These are phyloP conservation scores for Saccharomyces hybrid DNA, from an alignment of 1,139 yeast genomes.

Conservation along the genomic window DNA sequence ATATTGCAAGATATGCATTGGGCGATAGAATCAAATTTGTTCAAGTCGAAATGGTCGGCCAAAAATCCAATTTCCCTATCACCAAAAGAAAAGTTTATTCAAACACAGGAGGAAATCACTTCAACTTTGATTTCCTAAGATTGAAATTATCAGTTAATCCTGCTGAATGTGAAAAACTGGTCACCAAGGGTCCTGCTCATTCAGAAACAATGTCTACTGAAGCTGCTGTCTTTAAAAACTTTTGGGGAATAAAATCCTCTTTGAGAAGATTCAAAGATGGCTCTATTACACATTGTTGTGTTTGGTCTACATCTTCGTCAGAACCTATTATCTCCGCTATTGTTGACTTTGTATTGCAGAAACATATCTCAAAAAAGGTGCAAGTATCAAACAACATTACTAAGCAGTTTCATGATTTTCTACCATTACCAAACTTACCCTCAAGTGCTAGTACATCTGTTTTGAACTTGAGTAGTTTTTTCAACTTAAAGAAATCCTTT, in stretches of 20 bases:
- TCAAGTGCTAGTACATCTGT: constrained; percentile 48
- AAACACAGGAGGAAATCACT: constrained; percentile 16
- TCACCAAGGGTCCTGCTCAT: constrained; percentile 72
- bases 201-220: constrained; percentile 49
- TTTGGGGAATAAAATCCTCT: constrained; percentile 87
- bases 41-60: constrained; percentile 27
- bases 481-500: constrained; percentile 54
- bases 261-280: constrained; percentile 90
- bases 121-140: constrained; percentile 32
- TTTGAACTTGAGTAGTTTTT: constrained; percentile 47
- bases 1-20: constrained; percentile 55
- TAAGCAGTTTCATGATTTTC: constrained; percentile 39
- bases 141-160: constrained; percentile 70
- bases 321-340: constrained; percentile 66
- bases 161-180: constrained; percentile 66
- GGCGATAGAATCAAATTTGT: constrained; percentile 52
- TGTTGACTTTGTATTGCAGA: constrained; percentile 51
- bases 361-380: constrained; percentile 50
- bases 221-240: constrained; percentile 58
- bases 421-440: constrained; percentile 58
- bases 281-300: constrained; percentile 77
- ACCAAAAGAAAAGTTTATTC: constrained; percentile 44
- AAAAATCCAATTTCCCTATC: constrained; percentile 35
- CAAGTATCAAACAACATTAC: constrained; percentile 38
- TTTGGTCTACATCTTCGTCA: constrained; percentile 60